Evolutionary conservation across 2,329 filamentous ascomycete species (phyloP).

Genomic region (Pseudocercospora musae): DNA sequence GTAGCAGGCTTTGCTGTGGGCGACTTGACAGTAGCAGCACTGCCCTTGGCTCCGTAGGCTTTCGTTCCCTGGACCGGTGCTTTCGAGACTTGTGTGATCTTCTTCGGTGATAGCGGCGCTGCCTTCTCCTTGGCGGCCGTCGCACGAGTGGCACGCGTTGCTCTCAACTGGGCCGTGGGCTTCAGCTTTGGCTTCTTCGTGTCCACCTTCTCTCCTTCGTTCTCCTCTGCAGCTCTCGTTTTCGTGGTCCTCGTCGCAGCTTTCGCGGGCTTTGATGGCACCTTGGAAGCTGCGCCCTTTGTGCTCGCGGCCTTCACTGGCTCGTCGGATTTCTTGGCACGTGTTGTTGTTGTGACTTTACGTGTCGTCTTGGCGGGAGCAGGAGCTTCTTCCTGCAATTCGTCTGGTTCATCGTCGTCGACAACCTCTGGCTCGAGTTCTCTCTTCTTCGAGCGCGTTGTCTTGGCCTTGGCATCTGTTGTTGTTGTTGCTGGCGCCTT

Average conservation of each 20-base stretch:
- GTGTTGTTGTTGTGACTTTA: conserved; percentile 9
- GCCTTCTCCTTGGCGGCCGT: conserved; percentile 26
- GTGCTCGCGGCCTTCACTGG: neutral
- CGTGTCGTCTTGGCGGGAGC: conserved; percentile 11
- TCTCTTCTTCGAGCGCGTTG: conserved; percentile 3
- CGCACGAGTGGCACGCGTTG: conserved; percentile 22
- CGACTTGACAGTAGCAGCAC: conserved; percentile 11
- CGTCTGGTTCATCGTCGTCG: conserved; percentile 15
- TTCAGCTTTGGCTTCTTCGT: conserved; percentile 2
- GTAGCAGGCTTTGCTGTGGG: conserved; percentile 6
- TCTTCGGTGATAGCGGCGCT: conserved; percentile 36
- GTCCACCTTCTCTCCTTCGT: neutral
- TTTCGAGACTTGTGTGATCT: conserved; percentile 36
- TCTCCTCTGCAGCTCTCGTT: conserved; percentile 10
- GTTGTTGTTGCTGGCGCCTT: conserved; percentile 12
- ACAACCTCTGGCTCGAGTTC: neutral
- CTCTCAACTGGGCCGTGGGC: conserved; percentile 10
- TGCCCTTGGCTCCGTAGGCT: conserved; percentile 6
- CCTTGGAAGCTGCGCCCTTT: neutral
- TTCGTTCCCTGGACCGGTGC: conserved; percentile 15
- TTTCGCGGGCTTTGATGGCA: conserved; percentile 1
- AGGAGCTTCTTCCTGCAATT: conserved; percentile 16
- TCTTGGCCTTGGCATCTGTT: neutral
- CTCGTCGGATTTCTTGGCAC: conserved; percentile 15
- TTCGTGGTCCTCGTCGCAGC: conserved; percentile 7